Percentiles rank a stretch among this genome's conserved stretches.
Evolutionary conservation across 2,329 filamentous ascomycete species (phyloP).

Genomic region (Elsinoe batatas): DNA sequence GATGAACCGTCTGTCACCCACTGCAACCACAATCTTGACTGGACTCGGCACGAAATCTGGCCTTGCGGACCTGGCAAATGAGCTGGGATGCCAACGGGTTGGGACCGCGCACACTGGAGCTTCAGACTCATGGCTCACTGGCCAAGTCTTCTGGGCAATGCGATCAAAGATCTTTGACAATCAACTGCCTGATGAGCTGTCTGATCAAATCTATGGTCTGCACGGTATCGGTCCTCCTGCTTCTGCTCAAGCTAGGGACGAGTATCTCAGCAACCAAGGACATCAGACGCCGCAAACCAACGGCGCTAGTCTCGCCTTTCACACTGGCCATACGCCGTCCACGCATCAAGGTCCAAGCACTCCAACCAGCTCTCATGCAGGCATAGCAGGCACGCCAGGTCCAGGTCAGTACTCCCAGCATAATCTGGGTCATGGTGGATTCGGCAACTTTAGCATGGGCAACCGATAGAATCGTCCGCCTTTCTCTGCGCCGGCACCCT

Average conservation of each 20-base stretch:
- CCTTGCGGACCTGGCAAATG: constrained; percentile 86
- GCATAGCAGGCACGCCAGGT: constrained; percentile 29
- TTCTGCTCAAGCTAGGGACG: constrained; percentile 43
- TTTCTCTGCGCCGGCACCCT: not conserved
- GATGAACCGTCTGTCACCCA: constrained; percentile 43
- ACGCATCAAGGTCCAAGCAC: constrained; percentile 51
- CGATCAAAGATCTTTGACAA: constrained; percentile 79
- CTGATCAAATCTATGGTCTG: constrained; percentile 89
- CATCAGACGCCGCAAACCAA: constrained; percentile 34
- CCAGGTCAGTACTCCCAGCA: constrained; percentile 13
- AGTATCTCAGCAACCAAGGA: constrained; percentile 29
- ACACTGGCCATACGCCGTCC: constrained; percentile 29
- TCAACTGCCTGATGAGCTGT: constrained; percentile 64
- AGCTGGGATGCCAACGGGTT: constrained; percentile 79
- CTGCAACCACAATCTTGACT: constrained; percentile 63
- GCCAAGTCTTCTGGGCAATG: constrained; percentile 91
- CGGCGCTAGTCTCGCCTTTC: constrained; percentile 23
- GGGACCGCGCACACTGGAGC: constrained; percentile 87
- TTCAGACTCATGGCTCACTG: constrained; percentile 86
- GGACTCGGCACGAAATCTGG: constrained; percentile 86
- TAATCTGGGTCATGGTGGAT: constrained; percentile 10
- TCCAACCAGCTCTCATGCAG: constrained; percentile 48
- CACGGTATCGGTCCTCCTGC: constrained; percentile 49
- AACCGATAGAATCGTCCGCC: constrained; percentile 9
- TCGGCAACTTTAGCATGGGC: constrained; percentile 13